Evolutionary conservation across 495 filamentous ascomycete species (phyloP), one percentile per base, ranked within the genome.

Genomic region (Trichoderma erinaceum): DNA sequence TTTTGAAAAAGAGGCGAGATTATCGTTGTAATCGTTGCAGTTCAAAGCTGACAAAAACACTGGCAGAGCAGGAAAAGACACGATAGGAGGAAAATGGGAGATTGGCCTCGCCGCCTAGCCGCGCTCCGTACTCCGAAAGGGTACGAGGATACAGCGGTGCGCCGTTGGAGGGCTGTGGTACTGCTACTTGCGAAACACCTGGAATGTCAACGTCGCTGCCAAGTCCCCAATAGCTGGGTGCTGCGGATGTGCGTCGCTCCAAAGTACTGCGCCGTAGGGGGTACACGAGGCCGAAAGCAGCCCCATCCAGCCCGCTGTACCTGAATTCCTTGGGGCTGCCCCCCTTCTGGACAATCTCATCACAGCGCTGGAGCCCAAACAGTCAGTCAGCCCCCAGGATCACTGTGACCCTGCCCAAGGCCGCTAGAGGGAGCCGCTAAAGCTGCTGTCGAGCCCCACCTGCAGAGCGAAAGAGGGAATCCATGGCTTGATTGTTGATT

Each of bases 81-180:
- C 56, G 56, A 61, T 61, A 61, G 56, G 56, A 61, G 56, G 56
- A 32, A 52, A 61, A 61, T 61, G 56, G 56, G 56, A 61, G 56
- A 61, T 61, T 61, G 56, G 48, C 56, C 56, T 61, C n/a, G 56
- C 27, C 27, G 56, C 25, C 52, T 29, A 61, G 52, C 52, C 52
- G 52, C 52, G 52, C 52, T 61, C 52, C 56, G 25, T 32, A 7
- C 56, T 61, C 56, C 50, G 50, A 21, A 56, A 56, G 50, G 35
- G 50, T 56, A 46, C 43, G 50, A 56, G n/a, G 16, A n/a, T 56
- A 21, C 50, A 4, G 50, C 50, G 25, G 18, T 18, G 12, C 43
- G 0, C 13, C 43, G 43, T 5, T 13, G 43, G 43, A 46, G 43
- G 43, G 43, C 6, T 18, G 18, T 5, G 10, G 48, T 52, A 52